Base-by-base conservation (phyloP, 192 early-diverging fungal species). In the Piromyces sp. region DNA sequence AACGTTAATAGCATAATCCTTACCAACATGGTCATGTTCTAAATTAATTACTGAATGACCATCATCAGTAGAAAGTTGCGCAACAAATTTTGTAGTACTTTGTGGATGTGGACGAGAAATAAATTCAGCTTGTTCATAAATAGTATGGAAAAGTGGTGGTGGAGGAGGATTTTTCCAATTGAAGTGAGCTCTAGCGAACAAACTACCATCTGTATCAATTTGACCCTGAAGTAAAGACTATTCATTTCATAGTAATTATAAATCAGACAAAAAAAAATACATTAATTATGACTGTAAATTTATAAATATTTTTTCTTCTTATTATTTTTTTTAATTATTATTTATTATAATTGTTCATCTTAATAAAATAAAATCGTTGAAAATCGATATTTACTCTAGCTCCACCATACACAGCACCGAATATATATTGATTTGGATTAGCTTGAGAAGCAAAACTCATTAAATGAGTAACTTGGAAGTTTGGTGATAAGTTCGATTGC, bases 401-500 rank as follows among this genome's bases (percentile, higher is more conserved):
- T 31, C 90, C 91, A 79, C 93, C 93, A 84, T 93, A 97, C 78
- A 94, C 92, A 30, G 95, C 92, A 31, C 92, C 93, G 88, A 98
- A 99, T 86, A 95, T 94, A 88, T 97, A 99, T 83, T 87, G 88
- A 31, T 95, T 93, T 26, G 96, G 96, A 37, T 90, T 87, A 36
- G 90, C 90, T 81, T 86, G 87, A 37, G 81, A 78, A 15, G 92
- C 88, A 86, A 98, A 94, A 51, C 93, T 92, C 51, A 68, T 68
- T n/a, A 68, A 68, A 90, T 99, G 98, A 31, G 94, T 92, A 58
- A 96, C 94, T 83, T 97, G 95, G 89, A 99, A 98, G 89, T 95
- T 95, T 79, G 89, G 94, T 81, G 95, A 95, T 85, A 97, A 87
- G n/a, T 95, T 90, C 84, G 96, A 97, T 30, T 94, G 91, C 82